phyloP scores from a whole-genome alignment of 257 asterid species.

The Nicotiana tabacum region DNA sequence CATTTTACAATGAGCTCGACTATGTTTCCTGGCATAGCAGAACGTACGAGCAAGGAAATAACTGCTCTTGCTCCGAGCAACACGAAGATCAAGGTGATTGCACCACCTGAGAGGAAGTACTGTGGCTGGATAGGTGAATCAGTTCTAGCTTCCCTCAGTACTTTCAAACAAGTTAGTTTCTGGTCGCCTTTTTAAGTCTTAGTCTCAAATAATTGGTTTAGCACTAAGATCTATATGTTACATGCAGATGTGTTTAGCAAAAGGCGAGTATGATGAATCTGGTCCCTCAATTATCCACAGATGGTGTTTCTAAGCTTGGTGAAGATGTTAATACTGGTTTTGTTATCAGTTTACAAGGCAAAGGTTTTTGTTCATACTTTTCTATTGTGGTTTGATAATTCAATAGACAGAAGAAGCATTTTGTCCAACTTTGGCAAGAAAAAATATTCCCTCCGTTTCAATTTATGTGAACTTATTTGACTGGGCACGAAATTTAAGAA shows the following conservation, averaged over 20 bases:
- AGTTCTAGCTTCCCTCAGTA: neutral
- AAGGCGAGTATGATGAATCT: neutral
- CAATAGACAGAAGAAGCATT: neutral
- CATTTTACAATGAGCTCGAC: neutral
- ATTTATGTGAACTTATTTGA: no score
- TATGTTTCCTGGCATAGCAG: neutral
- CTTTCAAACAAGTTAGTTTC: neutral
- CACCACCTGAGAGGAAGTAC: neutral
- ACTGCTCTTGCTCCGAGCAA: neutral
- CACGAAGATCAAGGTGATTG: neutral
- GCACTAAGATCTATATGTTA: neutral
- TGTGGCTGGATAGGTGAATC: neutral
- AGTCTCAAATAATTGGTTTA: no score
- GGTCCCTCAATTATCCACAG: neutral
- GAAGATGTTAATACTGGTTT: neutral
- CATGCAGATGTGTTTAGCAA: neutral
- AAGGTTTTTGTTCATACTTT: neutral
- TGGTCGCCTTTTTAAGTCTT: neutral
- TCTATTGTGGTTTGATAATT: neutral
- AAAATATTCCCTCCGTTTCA: neutral
- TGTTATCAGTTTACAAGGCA: no score
- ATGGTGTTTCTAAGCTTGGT: neutral
- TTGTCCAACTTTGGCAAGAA: neutral
- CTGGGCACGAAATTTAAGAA: no score
- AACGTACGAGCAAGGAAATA: neutral